A percentile compares a stretch with the other conserved stretches of the same genome.
Conservation (phyloP, 2,329 filamentous ascomycete genomes). For the Aspergillus glaucus region DNA sequence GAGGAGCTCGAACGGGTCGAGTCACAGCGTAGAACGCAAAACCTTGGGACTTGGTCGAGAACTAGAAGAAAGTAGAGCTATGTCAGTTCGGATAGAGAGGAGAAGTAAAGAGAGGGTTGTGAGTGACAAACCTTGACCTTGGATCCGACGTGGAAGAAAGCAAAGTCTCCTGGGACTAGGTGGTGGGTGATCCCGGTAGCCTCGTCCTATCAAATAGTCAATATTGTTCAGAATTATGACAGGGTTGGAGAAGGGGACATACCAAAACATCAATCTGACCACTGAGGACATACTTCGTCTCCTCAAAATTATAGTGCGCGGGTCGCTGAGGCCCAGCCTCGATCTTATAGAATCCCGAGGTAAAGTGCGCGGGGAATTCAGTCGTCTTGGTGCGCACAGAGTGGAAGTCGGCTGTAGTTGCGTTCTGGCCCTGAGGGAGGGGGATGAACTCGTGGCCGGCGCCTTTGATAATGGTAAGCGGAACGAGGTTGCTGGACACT, state of each 20-base stretch:
- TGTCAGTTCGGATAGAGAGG: not conserved
- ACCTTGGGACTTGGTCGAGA: slow-evolving; percentile 16
- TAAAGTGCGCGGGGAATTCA: slow-evolving; percentile 15
- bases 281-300: slow-evolving; percentile 20
- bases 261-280: slow-evolving; percentile 20
- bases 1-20: slow-evolving; percentile 12
- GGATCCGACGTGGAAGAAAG: slow-evolving; percentile 11
- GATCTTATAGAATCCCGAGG: slow-evolving; percentile 21
- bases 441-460: slow-evolving; percentile 20
- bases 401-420: slow-evolving; percentile 20
- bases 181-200: slow-evolving; percentile 9
- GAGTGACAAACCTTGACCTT: slow-evolving; percentile 15
- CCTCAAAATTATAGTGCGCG: slow-evolving; percentile 17
- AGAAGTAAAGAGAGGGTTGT: not conserved
- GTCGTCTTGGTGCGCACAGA: slow-evolving; percentile 19
- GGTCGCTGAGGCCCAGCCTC: slow-evolving; percentile 16
- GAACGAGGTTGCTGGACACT: slow-evolving; percentile 17
- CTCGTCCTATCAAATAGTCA: slow-evolving; percentile 6
- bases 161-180: slow-evolving; percentile 8
- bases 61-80: slow-evolving; percentile 7
- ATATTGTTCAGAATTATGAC: not conserved
- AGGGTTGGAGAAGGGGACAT: not conserved
- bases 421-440: slow-evolving; percentile 17
- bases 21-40: slow-evolving; percentile 18
- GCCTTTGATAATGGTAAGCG: slow-evolving; percentile 18